A percentile compares a stretch with the other conserved stretches of the same genome.
Conservation (phyloP, 73 alveolate species). For the Paramecium primaurelia region DNA sequence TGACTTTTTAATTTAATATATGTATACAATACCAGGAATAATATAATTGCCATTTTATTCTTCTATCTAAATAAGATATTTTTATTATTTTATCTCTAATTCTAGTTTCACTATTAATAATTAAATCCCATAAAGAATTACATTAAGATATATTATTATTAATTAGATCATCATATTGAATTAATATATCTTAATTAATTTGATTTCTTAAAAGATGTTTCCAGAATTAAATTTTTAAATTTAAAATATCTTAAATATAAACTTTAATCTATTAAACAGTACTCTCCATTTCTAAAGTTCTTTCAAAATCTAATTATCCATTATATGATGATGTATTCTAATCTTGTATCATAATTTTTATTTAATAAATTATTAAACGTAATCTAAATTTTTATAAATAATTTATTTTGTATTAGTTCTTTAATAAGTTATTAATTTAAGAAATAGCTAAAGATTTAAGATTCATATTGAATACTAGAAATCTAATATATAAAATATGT, state of each 20-base stretch:
- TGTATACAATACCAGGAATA: not conserved
- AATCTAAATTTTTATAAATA: not conserved
- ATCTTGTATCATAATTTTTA: not conserved
- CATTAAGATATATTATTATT: not conserved
- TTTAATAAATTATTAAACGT: not conserved
- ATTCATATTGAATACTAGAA: not conserved
- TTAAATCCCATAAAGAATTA: not conserved
- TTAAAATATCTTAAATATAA: not conserved
- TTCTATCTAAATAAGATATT: not conserved
- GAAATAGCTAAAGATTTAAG: not conserved
- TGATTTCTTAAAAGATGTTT: not conserved
- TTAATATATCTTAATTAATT: not conserved
- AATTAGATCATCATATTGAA: not conserved
- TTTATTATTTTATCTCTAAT: not conserved
- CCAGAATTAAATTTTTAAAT: not conserved
- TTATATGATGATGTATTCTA: not conserved
- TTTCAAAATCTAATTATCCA: not conserved
- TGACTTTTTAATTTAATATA: not conserved
- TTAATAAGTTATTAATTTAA: not conserved
- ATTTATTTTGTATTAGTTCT: not conserved
- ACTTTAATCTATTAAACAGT: not conserved
- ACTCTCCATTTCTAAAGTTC: not conserved
- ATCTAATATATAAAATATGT: not conserved
- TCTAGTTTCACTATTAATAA: not conserved
- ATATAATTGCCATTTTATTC: not conserved